Evolutionary conservation across 2,329 filamentous ascomycete genomes (phyloP).

Genomic region (Tricladium varicosporioides): DNA sequence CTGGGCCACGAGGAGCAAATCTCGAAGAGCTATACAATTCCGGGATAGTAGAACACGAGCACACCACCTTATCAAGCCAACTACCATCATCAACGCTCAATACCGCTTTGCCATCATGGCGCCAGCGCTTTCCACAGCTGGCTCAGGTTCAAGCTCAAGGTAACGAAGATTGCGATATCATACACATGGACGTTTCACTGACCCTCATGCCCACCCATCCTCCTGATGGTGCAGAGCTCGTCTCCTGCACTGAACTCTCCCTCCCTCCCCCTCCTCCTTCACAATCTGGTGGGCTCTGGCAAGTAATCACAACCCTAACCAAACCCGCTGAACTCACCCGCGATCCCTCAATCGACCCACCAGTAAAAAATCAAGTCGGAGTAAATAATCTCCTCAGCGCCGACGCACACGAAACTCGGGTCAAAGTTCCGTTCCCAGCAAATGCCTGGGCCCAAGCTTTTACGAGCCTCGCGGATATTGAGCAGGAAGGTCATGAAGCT

Average conservation of each 20-base stretch:
- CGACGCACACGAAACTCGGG: constrained; percentile 20
- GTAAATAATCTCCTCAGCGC: constrained; percentile 13
- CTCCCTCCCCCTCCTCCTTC: constrained; percentile 44
- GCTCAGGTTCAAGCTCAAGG: constrained; percentile 50
- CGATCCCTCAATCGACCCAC: constrained; percentile 37
- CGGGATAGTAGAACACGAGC: constrained; percentile 25
- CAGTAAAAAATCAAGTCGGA: constrained; percentile 12
- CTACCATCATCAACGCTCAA: constrained; percentile 40
- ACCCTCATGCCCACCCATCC: constrained; percentile 57
- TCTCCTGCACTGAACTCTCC: constrained; percentile 57
- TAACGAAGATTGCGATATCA: constrained; percentile 54
- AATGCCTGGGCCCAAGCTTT: constrained; percentile 32
- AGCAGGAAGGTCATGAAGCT: constrained; percentile 30
- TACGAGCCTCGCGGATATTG: constrained; percentile 23
- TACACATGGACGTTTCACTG: constrained; percentile 62
- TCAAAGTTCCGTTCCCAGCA: constrained; percentile 32
- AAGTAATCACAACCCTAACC: constrained; percentile 56
- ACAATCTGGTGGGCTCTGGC: constrained; percentile 53
- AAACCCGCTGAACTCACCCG: constrained; percentile 48
- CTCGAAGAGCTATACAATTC: constrained; percentile 24
- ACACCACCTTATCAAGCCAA: constrained; percentile 22
- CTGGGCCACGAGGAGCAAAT: constrained; percentile 17
- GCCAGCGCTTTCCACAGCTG: constrained; percentile 56
- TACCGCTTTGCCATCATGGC: constrained; percentile 54
- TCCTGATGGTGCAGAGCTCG: constrained; percentile 57